Conservation (phyloP, 2,329 filamentous ascomycete species). For the Byssochlamys sp. region DNA sequence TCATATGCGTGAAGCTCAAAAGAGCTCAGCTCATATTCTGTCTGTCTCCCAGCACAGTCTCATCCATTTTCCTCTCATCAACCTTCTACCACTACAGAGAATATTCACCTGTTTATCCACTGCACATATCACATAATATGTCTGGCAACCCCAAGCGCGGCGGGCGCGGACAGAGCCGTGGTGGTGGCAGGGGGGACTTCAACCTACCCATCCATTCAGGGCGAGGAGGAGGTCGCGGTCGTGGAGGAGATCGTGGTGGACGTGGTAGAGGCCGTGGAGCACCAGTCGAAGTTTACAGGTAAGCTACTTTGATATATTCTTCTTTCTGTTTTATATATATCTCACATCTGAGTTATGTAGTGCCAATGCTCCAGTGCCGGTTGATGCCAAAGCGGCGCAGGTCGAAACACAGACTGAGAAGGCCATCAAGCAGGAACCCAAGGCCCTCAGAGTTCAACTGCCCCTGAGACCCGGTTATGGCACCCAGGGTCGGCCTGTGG, state of each 20-base stretch:
- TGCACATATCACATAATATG: neutral
- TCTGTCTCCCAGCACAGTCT: neutral
- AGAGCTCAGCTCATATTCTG: neutral
- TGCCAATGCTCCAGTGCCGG: neutral
- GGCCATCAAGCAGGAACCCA: neutral
- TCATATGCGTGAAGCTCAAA: neutral
- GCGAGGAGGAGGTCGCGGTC: slow-evolving; percentile 9
- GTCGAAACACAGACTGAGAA: neutral
- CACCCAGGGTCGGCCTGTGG: slow-evolving; percentile 21
- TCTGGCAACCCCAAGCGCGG: slow-evolving; percentile 7
- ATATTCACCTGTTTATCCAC: neutral
- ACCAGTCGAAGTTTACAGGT: neutral
- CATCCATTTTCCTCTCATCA: neutral
- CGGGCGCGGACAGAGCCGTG: slow-evolving; percentile 16
- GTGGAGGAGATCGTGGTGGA: neutral
- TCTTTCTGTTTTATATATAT: neutral
- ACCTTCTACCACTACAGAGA: neutral
- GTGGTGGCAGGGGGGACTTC: slow-evolving; percentile 8
- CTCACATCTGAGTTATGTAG: neutral
- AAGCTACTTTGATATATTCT: neutral
- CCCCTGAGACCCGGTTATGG: slow-evolving; percentile 25
- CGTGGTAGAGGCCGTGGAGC: neutral
- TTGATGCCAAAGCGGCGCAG: neutral
- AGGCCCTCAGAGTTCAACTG: neutral
- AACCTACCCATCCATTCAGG: slow-evolving; percentile 3